Conservation (phyloP, 1,139 yeast genomes). For the Ogataea hybrid region DNA sequence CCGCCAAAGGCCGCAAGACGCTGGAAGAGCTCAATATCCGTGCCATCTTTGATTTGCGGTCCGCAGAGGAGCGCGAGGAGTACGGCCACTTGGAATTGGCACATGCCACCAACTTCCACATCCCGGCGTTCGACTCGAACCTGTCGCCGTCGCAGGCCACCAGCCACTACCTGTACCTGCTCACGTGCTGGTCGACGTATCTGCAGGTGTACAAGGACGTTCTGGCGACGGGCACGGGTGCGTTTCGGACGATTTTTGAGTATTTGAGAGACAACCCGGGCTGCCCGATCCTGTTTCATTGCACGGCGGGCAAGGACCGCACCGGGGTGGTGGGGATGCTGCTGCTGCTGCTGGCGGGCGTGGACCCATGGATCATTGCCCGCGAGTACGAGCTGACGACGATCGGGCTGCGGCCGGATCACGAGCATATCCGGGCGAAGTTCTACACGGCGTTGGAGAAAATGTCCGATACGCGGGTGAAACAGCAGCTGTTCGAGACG, state of each 20-base stretch:
- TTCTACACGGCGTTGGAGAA: slow-evolving; percentile 36
- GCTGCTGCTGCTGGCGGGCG: slow-evolving; percentile 59
- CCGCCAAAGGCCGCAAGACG: slow-evolving; percentile 43
- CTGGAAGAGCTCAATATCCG: slow-evolving; percentile 47
- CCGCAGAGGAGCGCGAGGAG: slow-evolving; percentile 53
- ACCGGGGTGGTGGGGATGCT: slow-evolving; percentile 77
- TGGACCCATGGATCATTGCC: slow-evolving; percentile 62
- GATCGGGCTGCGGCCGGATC: slow-evolving; percentile 57
- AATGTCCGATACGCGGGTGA: slow-evolving; percentile 32
- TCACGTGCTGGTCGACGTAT: slow-evolving; percentile 64
- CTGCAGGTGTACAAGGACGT: slow-evolving; percentile 63
- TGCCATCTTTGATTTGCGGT: slow-evolving; percentile 67
- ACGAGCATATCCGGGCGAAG: slow-evolving; percentile 37
- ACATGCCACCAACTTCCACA: slow-evolving; percentile 52
- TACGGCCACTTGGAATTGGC: slow-evolving; percentile 48
- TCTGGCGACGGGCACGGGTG: slow-evolving; percentile 45
- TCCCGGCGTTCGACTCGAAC: slow-evolving; percentile 61
- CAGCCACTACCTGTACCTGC: slow-evolving; percentile 50
- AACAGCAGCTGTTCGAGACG: slow-evolving; percentile 5
- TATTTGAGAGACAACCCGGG: slow-evolving; percentile 52
- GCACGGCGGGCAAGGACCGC: slow-evolving; percentile 87
- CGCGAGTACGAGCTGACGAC: slow-evolving; percentile 76
- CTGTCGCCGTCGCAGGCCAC: slow-evolving; percentile 69
- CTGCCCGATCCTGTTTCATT: slow-evolving; percentile 62
- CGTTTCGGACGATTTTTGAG: slow-evolving; percentile 48